Base-by-base conservation (phyloP, 148 eudicot genomes). In the Chenopodium suecicum region DNA sequence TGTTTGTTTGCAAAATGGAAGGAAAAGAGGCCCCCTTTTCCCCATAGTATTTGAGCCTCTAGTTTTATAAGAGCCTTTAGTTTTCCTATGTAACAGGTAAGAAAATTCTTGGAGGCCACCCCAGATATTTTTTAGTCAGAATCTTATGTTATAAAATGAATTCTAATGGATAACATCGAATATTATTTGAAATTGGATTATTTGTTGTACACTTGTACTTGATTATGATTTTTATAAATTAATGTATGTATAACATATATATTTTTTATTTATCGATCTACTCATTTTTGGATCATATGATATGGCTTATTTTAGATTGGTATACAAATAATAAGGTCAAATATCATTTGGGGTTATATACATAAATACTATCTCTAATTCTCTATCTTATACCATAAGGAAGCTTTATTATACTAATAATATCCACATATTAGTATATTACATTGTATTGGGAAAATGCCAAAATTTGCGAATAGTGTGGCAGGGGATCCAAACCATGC, bases 1-100 rank as follows among this genome's bases (percentile, higher is more conserved):
- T 48, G 52, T 48, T 48, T 48, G 52, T 48, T 48, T 48, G 52
- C 0, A 10, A 48, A 12, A 48, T 12, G 44, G 44, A 41, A 41
- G 44, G 3, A 48, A 9, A 48, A 48, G 52, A 48, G 52, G 52
- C 13, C 52, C 52, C 52, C 12, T 48, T 60, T 4, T 1, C 0
- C 81, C 75, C 75, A 46, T 70, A 8, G 81, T 54, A 52, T 79
- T 69, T 17, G 50, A 13, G 76, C 82, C 82, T 34, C 76, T 79
- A 70, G 82, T 70, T 70, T 79, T 69, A 31, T 3, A 1, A 16
- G 60, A 64, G 69, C 70, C 76, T 56, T 27, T 50, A 41, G 81
- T 79, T 79, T 79, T 70, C 22, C 23, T 75, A 41, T 4, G 44
- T 41, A 41, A 41, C 31, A 32, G 32, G 32, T 31, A 31, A 19